Base-by-base conservation (phyloP, 768 basidiomycete species). In the Dentipellis fragilis region DNA sequence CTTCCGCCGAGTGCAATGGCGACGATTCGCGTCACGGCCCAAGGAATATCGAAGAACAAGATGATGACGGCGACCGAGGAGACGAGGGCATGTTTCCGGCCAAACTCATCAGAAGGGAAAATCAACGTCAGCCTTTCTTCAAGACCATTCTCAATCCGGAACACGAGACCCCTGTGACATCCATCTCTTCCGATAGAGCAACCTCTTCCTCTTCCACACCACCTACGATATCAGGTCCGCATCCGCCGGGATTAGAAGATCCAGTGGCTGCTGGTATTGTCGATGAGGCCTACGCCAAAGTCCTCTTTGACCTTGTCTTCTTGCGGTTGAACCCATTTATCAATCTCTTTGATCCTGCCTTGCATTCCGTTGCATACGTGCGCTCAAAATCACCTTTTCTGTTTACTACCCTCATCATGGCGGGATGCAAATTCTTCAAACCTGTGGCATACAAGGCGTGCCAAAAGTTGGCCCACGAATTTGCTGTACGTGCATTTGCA, bases 301-400 rank as follows among this genome's bases (percentile, higher is more conserved):
- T 80, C 49, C 73, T 91, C 47, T 90, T 92, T 59, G 88, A 91
- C 67, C 72, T 80, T 58, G 78, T 93, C 66, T 91, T 87, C 71
- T 66, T 88, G 54, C 87, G 89, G 57, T 78, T 93, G 52, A 93
- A 93, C 67, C 89, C 91, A 11, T 91, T 93, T 68, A 83, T 93
- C 70, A 89, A 87, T 66, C 75, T 93, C 35, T 91, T 94, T 66
- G 92, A 93, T 71, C 88, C 91, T 38, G 73, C 80, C n/a, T 72
- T 94, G 37, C 93, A 95, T 67, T 84, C 92, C 0, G 76, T 85
- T 51, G 64, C 74, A 37, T 93, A 92, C 67, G 83, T 93, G 63
- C 89, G 93, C 63, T 73, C 77, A 19, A 84, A 80, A 59, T 93
- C 84, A 54, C 84, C 88, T 1, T 83, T 94, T 67, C 77, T 95